Conservation (phyloP, 169 alveolate genomes). For the Theileria equi region DNA sequence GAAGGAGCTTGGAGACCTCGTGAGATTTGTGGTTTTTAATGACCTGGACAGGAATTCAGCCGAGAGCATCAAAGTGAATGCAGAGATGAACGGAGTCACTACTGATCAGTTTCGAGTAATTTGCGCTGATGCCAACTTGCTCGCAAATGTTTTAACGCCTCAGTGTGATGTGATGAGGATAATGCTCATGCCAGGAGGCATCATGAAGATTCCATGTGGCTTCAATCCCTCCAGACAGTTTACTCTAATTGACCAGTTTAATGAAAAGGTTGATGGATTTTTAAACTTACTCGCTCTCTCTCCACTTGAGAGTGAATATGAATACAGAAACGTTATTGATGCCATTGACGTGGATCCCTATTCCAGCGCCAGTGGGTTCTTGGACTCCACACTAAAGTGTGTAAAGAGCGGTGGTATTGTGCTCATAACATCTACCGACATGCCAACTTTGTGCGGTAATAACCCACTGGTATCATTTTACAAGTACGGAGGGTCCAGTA, state of each 20-base stretch:
- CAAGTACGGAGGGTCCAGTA: slow-evolving; percentile 88
- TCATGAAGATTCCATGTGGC: slow-evolving; percentile 46
- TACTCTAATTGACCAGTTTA: slow-evolving; percentile 16
- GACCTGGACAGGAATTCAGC: slow-evolving; percentile 83
- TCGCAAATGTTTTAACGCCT: slow-evolving; percentile 50
- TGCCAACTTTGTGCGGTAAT: slow-evolving; percentile 94
- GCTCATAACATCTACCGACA: slow-evolving; percentile 92
- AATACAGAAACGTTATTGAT: slow-evolving; percentile 62
- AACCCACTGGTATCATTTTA: slow-evolving; percentile 90
- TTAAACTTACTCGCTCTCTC: slow-evolving; percentile 3
- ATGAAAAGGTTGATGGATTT: slow-evolving; percentile 25
- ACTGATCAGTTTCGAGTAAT: slow-evolving; percentile 59
- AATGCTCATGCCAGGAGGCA: slow-evolving; percentile 48
- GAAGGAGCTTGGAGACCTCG: slow-evolving; percentile 81
- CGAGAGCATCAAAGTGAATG: slow-evolving; percentile 58
- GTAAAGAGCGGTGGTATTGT: slow-evolving; percentile 88
- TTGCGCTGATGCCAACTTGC: slow-evolving; percentile 73
- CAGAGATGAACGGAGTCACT: slow-evolving; percentile 49
- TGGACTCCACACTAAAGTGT: slow-evolving; percentile 88
- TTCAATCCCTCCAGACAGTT: slow-evolving; percentile 2
- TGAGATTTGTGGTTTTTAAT: slow-evolving; percentile 78
- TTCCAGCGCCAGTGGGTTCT: slow-evolving; percentile 89
- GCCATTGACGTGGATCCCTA: slow-evolving; percentile 92
- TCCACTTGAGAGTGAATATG: neutral
- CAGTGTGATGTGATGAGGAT: slow-evolving; percentile 45